phyloP scores from a whole-genome alignment of 805 yeast genomes.

The Saccharomycopsis fodiens region DNA sequence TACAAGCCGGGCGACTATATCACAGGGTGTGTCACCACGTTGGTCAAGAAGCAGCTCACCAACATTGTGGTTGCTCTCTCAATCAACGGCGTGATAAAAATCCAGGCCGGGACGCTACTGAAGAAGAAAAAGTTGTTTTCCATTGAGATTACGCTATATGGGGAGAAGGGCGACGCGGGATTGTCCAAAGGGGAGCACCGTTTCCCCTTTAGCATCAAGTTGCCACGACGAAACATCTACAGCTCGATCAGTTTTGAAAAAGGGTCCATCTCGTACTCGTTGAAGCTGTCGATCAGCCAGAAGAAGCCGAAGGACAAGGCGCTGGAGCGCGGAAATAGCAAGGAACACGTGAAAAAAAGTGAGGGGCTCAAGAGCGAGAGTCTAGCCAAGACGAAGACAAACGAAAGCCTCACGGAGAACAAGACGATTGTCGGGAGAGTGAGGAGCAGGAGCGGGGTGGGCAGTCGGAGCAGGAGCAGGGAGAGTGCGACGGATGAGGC shows the following conservation, averaged over 20 bases:
- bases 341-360: too few species aligned
- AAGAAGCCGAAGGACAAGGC: slow-evolving; percentile 7
- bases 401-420: too few species aligned
- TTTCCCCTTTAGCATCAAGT: slow-evolving; percentile 75
- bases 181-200: slow-evolving; percentile 78
- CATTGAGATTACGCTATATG: slow-evolving; percentile 7
- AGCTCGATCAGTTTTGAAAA: slow-evolving; percentile 77
- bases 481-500: neutral
- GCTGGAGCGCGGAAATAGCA: neutral
- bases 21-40: slow-evolving; percentile 53
- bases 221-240: slow-evolving; percentile 67
- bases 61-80: slow-evolving; percentile 30
- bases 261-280: slow-evolving; percentile 67
- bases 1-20: slow-evolving; percentile 79
- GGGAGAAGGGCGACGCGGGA: slow-evolving; percentile 27
- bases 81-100: slow-evolving; percentile 16
- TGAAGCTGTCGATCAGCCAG: slow-evolving; percentile 39
- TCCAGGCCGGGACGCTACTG: neutral
- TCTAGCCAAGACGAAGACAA: neutral
- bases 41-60: slow-evolving; percentile 46
- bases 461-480: neutral
- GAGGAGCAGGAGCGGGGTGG: too few species aligned
- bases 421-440: neutral
- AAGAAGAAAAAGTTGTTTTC: slow-evolving; percentile 16
- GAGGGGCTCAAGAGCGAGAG: too few species aligned